Evolutionary conservation across 177 flowering plant genomes (phyloP).

Genomic region (Telopea speciosissima): DNA sequence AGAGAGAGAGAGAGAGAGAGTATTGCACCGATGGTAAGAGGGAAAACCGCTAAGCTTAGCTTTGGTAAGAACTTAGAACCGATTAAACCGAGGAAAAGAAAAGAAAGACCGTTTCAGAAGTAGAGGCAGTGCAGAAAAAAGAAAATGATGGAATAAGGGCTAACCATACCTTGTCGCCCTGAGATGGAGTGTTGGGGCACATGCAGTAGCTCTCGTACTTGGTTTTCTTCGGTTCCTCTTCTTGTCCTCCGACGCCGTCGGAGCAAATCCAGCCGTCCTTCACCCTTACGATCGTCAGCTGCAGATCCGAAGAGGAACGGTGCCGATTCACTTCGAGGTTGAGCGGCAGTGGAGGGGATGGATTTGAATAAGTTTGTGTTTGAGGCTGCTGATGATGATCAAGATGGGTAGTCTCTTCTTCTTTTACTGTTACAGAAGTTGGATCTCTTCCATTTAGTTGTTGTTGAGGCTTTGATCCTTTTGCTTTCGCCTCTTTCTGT

Average conservation of each 20-base stretch:
- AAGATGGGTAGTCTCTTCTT: not conserved
- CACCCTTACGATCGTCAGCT: conserved; percentile 9
- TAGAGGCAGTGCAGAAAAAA: conserved; percentile 14
- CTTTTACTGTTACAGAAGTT: not conserved
- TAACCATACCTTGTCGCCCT: not conserved
- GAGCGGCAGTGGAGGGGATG: conserved; percentile 3
- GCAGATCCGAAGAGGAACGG: conserved; percentile 5
- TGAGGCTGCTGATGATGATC: not conserved
- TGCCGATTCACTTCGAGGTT: not conserved
- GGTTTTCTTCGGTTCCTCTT: not conserved
- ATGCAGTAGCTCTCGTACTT: not conserved
- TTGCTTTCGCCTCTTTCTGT: not conserved
- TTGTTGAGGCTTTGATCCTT: not conserved
- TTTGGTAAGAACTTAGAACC: conserved; percentile 3
- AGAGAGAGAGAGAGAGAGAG: not conserved
- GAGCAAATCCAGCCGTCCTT: conserved; percentile 14
- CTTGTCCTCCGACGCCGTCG: not conserved
- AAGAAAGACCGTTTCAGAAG: not conserved
- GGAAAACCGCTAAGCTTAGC: conserved; percentile 2
- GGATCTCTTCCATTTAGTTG: not conserved
- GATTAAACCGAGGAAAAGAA: not conserved
- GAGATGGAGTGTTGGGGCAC: not conserved
- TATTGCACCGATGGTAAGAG: conserved; percentile 4
- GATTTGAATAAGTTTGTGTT: conserved; percentile 6
- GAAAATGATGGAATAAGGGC: not conserved